phyloP scores from a whole-genome alignment of 352 stramenopile genomes.

The Poterioochromonas sp. region DNA sequence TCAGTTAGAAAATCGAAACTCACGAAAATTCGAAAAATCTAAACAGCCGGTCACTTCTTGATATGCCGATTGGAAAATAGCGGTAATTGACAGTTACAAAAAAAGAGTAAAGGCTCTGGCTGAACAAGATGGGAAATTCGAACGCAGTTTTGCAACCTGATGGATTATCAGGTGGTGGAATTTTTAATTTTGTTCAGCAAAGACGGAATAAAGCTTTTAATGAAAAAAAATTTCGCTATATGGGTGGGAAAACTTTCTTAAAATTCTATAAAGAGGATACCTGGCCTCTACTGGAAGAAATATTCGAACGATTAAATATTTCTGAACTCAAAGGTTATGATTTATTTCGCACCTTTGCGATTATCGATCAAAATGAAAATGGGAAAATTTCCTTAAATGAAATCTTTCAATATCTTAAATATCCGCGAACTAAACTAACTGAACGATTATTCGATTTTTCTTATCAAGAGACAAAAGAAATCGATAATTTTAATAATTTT shows the following conservation, averaged over 20 bases:
- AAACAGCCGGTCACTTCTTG: no score
- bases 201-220: no score
- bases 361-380: background rate
- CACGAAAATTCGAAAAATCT: no score
- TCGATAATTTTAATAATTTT: background rate
- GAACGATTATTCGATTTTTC: background rate
- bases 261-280: constrained; percentile 7
- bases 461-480: background rate
- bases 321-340: background rate
- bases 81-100: no score
- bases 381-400: background rate
- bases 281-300: background rate
- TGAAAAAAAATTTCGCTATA: no score
- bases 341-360: background rate
- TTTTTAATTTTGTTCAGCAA: no score
- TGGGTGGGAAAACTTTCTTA: background rate
- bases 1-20: no score
- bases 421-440: background rate
- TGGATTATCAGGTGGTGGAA: no score
- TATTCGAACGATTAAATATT: background rate
- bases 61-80: no score
- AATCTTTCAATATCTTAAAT: background rate
- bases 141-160: no score
- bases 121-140: no score
- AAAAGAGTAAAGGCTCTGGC: no score